Evolutionary conservation across 2,329 filamentous ascomycete genomes (phyloP).

Genomic region (Huntiella moniliformis): DNA sequence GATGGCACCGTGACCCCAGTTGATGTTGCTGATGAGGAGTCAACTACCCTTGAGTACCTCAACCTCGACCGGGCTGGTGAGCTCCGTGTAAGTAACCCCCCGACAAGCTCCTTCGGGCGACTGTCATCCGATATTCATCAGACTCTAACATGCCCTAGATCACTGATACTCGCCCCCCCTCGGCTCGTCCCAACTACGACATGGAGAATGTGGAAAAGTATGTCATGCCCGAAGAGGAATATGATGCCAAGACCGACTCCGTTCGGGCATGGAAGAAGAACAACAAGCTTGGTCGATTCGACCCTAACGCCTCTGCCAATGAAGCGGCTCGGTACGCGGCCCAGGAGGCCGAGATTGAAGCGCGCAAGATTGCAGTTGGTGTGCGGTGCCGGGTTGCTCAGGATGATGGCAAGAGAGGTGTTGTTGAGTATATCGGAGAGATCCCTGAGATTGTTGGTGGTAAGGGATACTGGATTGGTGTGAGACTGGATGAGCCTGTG

Average conservation of each 20-base stretch:
- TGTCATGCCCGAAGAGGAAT: conserved; percentile 67
- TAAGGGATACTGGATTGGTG: conserved; percentile 48
- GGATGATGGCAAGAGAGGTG: conserved; percentile 51
- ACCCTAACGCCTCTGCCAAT: conserved; percentile 59
- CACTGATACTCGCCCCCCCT: conserved; percentile 57
- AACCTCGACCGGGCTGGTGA: conserved; percentile 57
- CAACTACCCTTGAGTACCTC: conserved; percentile 42
- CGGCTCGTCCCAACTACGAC: conserved; percentile 64
- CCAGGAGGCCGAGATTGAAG: conserved; percentile 48
- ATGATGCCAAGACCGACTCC: conserved; percentile 69
- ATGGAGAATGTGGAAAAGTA: conserved; percentile 73
- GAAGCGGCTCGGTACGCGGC: conserved; percentile 55
- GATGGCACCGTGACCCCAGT: conserved; percentile 40
- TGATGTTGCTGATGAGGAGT: conserved; percentile 55
- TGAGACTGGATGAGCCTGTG: conserved; percentile 60
- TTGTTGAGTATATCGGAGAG: conserved; percentile 51
- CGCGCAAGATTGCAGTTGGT: conserved; percentile 46
- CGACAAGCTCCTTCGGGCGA: background rate
- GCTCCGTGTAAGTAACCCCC: conserved; percentile 48
- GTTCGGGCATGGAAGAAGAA: conserved; percentile 90
- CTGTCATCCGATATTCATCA: conserved; percentile 1
- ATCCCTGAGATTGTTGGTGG: conserved; percentile 55
- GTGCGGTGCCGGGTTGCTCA: conserved; percentile 46
- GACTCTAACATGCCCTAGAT: conserved; percentile 33
- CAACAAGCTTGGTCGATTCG: conserved; percentile 92